These are phyloP conservation scores for Penicillium desertorum DNA, from an alignment of 495 filamentous ascomycete species.

Conservation along the genomic window DNA sequence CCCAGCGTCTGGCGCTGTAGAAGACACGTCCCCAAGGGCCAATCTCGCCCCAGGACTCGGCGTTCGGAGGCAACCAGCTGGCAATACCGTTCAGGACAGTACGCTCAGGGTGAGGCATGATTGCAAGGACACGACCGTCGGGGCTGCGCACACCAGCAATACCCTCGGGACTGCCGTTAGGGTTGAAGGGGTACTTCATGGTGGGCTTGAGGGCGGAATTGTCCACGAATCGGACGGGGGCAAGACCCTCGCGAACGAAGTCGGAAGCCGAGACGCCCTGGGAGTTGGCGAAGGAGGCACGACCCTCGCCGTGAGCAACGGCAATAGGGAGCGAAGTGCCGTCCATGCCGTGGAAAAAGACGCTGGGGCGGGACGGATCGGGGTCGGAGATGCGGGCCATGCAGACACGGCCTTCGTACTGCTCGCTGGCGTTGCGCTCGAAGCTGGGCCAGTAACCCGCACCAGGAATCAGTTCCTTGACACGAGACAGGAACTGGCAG, in stretches of 20 bases:
- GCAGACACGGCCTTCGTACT: constrained; percentile 86
- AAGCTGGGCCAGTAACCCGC: constrained; percentile 84
- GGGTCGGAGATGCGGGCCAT: constrained; percentile 81
- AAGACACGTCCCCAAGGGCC: constrained; percentile 86
- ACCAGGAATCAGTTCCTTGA: constrained; percentile 85
- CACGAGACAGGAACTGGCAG: constrained; percentile 87
- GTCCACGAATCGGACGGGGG: constrained; percentile 80
- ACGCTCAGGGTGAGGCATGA: constrained; percentile 97
- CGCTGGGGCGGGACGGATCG: constrained; percentile 57
- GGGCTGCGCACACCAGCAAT: constrained; percentile 77
- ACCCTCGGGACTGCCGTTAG: constrained; percentile 86
- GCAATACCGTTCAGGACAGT: constrained; percentile 82
- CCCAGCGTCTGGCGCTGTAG: constrained; percentile 79
- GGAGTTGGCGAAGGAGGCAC: constrained; percentile 66
- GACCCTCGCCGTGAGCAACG: constrained; percentile 90
- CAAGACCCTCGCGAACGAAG: constrained; percentile 60
- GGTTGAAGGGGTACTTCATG: constrained; percentile 85
- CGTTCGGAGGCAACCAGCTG: constrained; percentile 67
- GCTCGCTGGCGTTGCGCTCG: constrained; percentile 78
- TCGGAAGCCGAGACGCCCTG: constrained; percentile 40
- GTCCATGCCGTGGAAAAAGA: constrained; percentile 92
- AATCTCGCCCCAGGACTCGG: constrained; percentile 77
- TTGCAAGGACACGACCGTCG: constrained; percentile 83
- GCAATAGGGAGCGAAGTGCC: constrained; percentile 81
- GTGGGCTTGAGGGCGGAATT: constrained; percentile 69